Evolutionary conservation across 768 basidiomycete genomes (phyloP), one percentile per base, ranked within the genome.

Genomic region (Chalciporus chontae): DNA sequence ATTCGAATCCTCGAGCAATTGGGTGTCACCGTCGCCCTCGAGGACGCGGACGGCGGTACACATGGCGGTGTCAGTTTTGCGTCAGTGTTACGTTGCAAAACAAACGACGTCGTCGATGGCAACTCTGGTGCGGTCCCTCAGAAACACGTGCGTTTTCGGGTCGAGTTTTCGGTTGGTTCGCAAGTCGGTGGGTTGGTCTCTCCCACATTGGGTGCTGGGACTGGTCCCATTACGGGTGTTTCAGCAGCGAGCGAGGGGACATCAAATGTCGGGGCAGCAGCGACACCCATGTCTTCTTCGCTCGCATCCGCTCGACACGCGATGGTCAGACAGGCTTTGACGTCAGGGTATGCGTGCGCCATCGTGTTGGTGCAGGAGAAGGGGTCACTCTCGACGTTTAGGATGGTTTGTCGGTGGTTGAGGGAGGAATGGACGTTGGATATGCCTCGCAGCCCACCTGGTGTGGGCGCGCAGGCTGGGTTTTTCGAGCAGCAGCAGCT

Each of bases 321-420:
- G 43, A 39, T 59, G 52, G 59, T 57, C 31, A 67, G 58, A 40
- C 64, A 66, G 4, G 44, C 47, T 27, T 61, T 64, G 27, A 48
- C 52, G 27, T 45, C 48, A 9, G 66, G 61, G n/a, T 80, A 74
- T 56, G 65, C 73, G 48, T 88, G 87, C 38, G 82, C 81, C 38
- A 78, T 94, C 53, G 82, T 84, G 47, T 71, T 98, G 58, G 78
- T 89, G 19, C 84, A 90, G 55, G 94, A 96, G 74, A 96, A 93
- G 68, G 94, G 94, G 21, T 90, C 92, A 6, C 77, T 87, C 62
- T 86, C 90, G 47, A 85, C 88, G 40, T 95, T 96, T 73, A 85
- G 84, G 67, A 71, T 77, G 5, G 74, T 93, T 10, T 90, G 86
- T 74, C 79, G 79, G 61, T 78, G 79, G 55, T 66, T 94, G 57